Evolutionary conservation across 1,284 basidiomycete genomes (phyloP), one percentile per base, ranked within the genome.

Genomic region (Sanghuangporus sanghuang): DNA sequence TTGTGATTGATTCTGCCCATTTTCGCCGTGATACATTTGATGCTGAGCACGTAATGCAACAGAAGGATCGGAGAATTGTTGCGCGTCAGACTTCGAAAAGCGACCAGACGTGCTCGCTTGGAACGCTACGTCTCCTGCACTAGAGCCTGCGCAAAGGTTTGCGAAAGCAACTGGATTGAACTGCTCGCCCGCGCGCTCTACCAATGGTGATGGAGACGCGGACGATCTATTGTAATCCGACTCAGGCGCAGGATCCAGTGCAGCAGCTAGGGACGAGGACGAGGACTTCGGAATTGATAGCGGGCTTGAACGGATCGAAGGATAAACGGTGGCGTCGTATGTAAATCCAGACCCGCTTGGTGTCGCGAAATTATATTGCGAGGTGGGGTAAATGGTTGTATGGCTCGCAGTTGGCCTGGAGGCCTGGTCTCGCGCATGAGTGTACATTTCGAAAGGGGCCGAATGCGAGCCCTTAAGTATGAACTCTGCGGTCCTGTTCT

Each of bases 251-350:
- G 36, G 53, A 21, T 32, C 53, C 6, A 54, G 36, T 1, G 53
- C 53, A 38, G 53, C 11, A 18, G 53, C 53, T 2, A 54, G n/a
- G 23, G 53, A 54, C 16, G 53, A 54, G 32, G 53, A 36, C 53
- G 53, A 36, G 11, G 32, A 2, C 18, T 36, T 54, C 7, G 53
- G 35, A n/a, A 54, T 38, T 54, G 53, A 38, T 32, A 38, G 18
- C 11, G 53, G 53, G 14, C 16, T 36, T 32, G 53, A 11, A 12
- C 32, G 16, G 8, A 38, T 18, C 35, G 53, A n/a, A 32, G 53
- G 53, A 54, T 54, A 54, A 18, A 16, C 53, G 53, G n/a, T 54
- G 8, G 53, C 53, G 53, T 54, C 53, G 53, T 54, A 38, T 36
- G n/a, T 14, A 5, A 54, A 54, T n/a, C 32, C 16, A n/a, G 53